Evolutionary conservation across 179 eudicot species (phyloP).

Genomic region (Drosera spatulata): DNA sequence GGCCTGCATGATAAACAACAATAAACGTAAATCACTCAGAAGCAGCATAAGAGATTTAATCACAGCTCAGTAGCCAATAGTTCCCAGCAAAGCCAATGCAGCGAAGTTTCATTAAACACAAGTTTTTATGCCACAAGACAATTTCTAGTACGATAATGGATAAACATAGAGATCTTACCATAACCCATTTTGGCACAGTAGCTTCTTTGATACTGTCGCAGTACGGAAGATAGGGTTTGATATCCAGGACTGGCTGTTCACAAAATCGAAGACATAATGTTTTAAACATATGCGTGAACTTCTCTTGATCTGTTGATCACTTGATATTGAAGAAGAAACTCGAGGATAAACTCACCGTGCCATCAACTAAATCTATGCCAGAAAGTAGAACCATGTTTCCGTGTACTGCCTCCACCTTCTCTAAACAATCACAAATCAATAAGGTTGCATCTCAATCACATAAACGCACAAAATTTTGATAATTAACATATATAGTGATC

Average conservation of each 20-base stretch:
- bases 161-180: constrained; percentile 29
- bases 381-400: constrained; percentile 65
- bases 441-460: too few relatives aligned
- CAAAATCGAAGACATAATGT: background rate
- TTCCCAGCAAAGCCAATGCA: too few relatives aligned
- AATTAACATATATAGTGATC: too few relatives aligned
- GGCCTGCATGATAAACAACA: constrained; percentile 30
- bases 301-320: background rate
- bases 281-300: background rate
- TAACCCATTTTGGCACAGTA: constrained; percentile 77
- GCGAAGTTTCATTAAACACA: too few relatives aligned
- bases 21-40: background rate
- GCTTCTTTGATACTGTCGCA: constrained; percentile 75
- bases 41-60: background rate
- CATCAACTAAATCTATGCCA: constrained; percentile 95
- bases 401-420: constrained; percentile 70
- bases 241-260: constrained; percentile 83
- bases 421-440: background rate
- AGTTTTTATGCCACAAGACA: too few relatives aligned
- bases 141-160: background rate
- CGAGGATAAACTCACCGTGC: constrained; percentile 50
- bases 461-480: too few relatives aligned
- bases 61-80: too few relatives aligned
- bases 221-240: constrained; percentile 92
- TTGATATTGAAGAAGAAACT: background rate